phyloP scores from a whole-genome alignment of 116 monocot species.

The Papilionanthe hybrid region DNA sequence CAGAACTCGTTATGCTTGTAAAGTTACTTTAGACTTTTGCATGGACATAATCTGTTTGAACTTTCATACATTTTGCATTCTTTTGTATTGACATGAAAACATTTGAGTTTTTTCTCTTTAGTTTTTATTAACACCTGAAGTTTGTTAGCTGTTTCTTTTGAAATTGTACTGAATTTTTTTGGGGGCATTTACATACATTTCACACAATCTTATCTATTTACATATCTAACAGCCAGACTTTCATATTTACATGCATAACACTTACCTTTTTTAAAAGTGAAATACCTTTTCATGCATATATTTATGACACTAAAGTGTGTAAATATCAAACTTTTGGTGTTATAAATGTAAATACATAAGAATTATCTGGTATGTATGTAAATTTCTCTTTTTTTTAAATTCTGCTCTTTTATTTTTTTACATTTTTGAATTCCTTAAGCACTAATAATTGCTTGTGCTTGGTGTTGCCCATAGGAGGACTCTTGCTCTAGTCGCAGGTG shows the following conservation, averaged over 20 bases:
- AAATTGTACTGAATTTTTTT: background rate
- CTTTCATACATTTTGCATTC: slow-evolving; percentile 1
- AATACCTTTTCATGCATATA: no score
- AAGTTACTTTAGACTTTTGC: background rate
- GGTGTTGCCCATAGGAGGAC: slow-evolving; percentile 42
- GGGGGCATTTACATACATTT: no score
- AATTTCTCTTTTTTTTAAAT: background rate
- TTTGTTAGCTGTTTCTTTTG: background rate
- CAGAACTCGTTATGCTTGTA: background rate
- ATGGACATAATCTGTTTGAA: background rate
- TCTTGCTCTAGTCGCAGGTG: slow-evolving; percentile 56
- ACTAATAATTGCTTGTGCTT: background rate
- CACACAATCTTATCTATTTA: no score
- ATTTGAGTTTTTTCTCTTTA: background rate
- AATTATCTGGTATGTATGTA: no score
- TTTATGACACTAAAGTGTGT: no score
- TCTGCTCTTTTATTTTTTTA: background rate
- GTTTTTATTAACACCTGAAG: background rate
- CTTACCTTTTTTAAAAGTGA: no score
- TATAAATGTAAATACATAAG: no score
- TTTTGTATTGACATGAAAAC: background rate
- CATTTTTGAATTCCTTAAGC: background rate
- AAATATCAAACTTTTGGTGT: no score
- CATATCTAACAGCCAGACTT: no score
- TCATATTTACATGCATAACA: no score